Evolutionary conservation across 371 early-diverging fungal genomes (phyloP), one percentile per base, ranked within the genome.

Genomic region (Mortierella sp.): DNA sequence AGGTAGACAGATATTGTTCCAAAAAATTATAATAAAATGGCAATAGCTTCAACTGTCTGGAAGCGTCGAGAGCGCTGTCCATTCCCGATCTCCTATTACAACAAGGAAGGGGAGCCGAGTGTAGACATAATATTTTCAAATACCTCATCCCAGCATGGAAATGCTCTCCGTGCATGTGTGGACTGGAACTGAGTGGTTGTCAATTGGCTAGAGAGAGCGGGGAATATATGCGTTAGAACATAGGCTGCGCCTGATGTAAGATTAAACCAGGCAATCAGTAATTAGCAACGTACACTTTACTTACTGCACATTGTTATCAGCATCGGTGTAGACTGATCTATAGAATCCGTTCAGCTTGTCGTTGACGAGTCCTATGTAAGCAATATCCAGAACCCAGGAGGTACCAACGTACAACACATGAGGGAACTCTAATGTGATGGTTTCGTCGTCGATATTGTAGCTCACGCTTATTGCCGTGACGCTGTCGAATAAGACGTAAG

Each of bases 141-240:
- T 64, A 72, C 72, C 84, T 95, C 94, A 72, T 95, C 92, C 91
- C 94, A 97, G 78, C 94, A 97, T 5, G 99, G 98, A 72, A 98
- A 93, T 6, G 91, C 93, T 31, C 90, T 82, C 56, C 98, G 87
- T 17, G 94, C 94, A 80, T 92, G 90, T 17, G 96, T 94, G 4
- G 98, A 86, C 80, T 97, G 95, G 83, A 97, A 97, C 72, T 98
- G 97, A 1, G 97, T 97, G 15, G 88, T 90, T 8, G 89, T 92
- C 81, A 95, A 30, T 62, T 72, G 73, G 23, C 73, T 72, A 51
- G 43, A 27, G 37, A n/a, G n/a, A n/a, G n/a, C n/a, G n/a, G n/a
- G n/a, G n/a, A n/a, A n/a, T n/a, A n/a, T 17, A 42, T 21, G 28
- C 15, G 21, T 17, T 2, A 44, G 44, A 37, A 30, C 37, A 34